Conservation (phyloP, 768 basidiomycete genomes). For the Podaxis sp. region DNA sequence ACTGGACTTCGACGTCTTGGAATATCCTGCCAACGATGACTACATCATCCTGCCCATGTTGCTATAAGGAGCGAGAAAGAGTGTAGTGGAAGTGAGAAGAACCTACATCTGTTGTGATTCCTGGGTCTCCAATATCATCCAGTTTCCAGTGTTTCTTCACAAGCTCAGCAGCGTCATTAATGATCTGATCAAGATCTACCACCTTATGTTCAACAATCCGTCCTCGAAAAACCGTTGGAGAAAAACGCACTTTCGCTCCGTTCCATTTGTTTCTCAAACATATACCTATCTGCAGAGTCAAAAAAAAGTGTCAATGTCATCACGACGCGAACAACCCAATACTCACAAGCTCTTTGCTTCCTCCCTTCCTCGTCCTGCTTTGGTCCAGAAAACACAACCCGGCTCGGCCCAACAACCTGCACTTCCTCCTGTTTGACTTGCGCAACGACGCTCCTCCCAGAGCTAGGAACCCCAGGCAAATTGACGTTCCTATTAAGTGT, state of each 20-base stretch:
- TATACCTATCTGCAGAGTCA: slow-evolving; percentile 69
- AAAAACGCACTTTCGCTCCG: slow-evolving; percentile 68
- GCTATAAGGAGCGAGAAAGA: slow-evolving; percentile 8
- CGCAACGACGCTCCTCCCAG: slow-evolving; percentile 17
- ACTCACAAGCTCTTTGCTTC: slow-evolving; percentile 60
- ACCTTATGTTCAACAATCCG: slow-evolving; percentile 7
- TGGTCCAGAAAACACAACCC: slow-evolving; percentile 40
- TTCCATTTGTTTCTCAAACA: slow-evolving; percentile 90
- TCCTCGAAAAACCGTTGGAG: not conserved
- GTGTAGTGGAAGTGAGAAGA: not conserved
- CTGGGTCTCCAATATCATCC: slow-evolving; percentile 75
- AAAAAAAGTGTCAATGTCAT: not conserved
- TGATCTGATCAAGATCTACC: slow-evolving; percentile 79
- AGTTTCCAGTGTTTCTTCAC: slow-evolving; percentile 71
- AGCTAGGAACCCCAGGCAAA: not conserved
- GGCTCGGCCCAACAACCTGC: slow-evolving; percentile 28
- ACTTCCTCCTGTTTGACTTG: slow-evolving; percentile 38
- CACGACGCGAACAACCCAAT: not conserved
- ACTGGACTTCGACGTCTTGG: slow-evolving; percentile 60
- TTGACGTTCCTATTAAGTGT: slow-evolving; percentile 24
- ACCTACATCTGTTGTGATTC: slow-evolving; percentile 43
- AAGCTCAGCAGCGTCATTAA: slow-evolving; percentile 82
- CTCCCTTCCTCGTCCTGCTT: slow-evolving; percentile 33
- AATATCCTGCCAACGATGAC: slow-evolving; percentile 74
- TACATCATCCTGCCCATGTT: slow-evolving; percentile 52